Conservation (phyloP, 73 alveolate species). For the Paramecium caudatum region DNA sequence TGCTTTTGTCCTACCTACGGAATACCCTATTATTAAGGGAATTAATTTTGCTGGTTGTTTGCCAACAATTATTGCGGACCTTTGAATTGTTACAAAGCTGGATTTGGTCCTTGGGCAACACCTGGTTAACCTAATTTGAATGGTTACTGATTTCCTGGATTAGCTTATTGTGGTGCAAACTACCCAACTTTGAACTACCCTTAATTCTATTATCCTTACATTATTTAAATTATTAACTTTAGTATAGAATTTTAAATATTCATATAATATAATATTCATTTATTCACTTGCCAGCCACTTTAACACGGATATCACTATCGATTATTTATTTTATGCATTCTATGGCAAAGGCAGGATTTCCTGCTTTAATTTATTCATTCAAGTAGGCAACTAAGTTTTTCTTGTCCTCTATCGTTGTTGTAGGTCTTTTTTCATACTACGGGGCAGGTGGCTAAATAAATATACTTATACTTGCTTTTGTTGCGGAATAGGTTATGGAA, state of each 20-base stretch:
- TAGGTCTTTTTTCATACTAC: too few species aligned
- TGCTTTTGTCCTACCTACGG: too few species aligned
- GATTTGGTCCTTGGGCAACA: not conserved
- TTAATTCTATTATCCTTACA: not conserved
- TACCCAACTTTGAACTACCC: not conserved
- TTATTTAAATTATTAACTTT: too few species aligned
- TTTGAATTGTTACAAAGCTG: not conserved
- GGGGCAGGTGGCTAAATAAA: too few species aligned
- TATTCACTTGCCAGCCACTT: not conserved
- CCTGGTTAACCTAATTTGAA: not conserved
- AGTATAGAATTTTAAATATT: not conserved
- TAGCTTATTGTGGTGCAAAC: not conserved
- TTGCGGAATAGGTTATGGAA: too few species aligned
- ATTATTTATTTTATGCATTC: conserved; percentile 1
- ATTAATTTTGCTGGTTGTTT: not conserved
- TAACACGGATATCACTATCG: not conserved
- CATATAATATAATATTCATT: not conserved
- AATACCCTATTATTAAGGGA: too few species aligned
- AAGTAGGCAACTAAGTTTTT: not conserved
- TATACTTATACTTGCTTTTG: too few species aligned
- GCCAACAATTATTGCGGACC: not conserved
- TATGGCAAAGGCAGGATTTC: not conserved
- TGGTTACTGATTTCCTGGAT: not conserved
- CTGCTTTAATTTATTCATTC: not conserved
- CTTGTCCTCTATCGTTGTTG: not conserved